These are phyloP conservation scores for Akanthomyces muscarius DNA, from an alignment of 2,329 filamentous ascomycete species.

Conservation along the genomic window DNA sequence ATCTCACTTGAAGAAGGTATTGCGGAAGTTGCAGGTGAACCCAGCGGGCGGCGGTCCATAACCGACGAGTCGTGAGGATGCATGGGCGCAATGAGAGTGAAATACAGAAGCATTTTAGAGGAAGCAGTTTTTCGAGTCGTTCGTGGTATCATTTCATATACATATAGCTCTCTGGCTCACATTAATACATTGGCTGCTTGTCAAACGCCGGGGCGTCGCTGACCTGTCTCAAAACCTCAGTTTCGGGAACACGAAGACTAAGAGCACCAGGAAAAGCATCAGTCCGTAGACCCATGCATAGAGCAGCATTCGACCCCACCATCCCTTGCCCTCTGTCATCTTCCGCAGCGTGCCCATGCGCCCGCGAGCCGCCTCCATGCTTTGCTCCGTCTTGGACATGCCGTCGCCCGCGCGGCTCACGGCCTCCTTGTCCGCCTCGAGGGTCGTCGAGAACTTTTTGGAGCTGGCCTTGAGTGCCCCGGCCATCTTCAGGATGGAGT, in stretches of 20 bases:
- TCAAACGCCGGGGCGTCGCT: background rate
- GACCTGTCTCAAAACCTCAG: slow-evolving; percentile 64
- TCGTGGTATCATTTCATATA: slow-evolving; percentile 16
- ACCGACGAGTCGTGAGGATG: background rate
- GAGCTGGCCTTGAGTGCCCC: slow-evolving; percentile 72
- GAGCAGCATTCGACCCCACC: slow-evolving; percentile 78
- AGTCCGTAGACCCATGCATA: slow-evolving; percentile 81
- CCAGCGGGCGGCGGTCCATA: no score
- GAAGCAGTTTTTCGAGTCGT: background rate
- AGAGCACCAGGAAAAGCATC: slow-evolving; percentile 70
- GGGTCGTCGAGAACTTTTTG: slow-evolving; percentile 62
- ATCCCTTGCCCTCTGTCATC: slow-evolving; percentile 85
- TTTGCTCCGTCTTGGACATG: slow-evolving; percentile 69
- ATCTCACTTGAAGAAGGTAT: background rate
- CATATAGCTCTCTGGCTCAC: slow-evolving; percentile 2
- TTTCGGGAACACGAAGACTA: slow-evolving; percentile 87
- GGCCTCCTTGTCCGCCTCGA: slow-evolving; percentile 70
- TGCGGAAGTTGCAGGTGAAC: background rate
- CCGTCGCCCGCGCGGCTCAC: slow-evolving; percentile 68
- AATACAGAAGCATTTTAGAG: no score
- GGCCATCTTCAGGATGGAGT: slow-evolving; percentile 77
- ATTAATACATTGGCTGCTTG: slow-evolving; percentile 6
- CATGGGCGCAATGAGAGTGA: background rate
- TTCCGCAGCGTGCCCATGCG: slow-evolving; percentile 72
- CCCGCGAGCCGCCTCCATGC: slow-evolving; percentile 71